Conservation (phyloP, 1,284 basidiomycete species). For the Prillingera fragicola region DNA sequence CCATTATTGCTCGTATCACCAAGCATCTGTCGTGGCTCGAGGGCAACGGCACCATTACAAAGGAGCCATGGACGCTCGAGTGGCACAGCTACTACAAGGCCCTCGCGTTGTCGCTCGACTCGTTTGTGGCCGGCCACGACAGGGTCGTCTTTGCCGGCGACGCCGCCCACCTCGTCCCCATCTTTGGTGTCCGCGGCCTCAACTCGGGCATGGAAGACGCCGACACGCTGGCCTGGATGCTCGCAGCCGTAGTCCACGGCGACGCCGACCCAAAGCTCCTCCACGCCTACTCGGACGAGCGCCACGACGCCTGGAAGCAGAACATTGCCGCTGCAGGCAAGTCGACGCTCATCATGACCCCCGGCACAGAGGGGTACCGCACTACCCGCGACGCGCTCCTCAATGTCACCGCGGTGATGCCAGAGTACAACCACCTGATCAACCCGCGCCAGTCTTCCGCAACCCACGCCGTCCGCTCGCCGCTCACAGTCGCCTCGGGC, state of each 20-base stretch:
- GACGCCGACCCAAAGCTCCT: conserved; percentile 12
- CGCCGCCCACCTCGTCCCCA: conserved; percentile 19
- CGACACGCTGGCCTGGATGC: conserved; percentile 18
- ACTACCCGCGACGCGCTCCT: conserved; percentile 17
- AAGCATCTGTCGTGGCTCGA: conserved; percentile 20
- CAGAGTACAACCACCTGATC: conserved; percentile 20
- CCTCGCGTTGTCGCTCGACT: conserved; percentile 13
- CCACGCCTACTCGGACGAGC: conserved; percentile 13
- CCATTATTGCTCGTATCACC: conserved; percentile 13
- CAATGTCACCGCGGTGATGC: conserved; percentile 10
- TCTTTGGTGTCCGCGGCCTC: conserved; percentile 18
- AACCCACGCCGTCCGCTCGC: conserved; percentile 15
- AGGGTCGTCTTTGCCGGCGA: conserved; percentile 17
- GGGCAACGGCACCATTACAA: conserved; percentile 19
- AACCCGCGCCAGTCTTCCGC: conserved; percentile 19
- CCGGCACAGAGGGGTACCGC: conserved; percentile 15
- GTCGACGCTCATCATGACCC: conserved; percentile 19
- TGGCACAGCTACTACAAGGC: conserved; percentile 22
- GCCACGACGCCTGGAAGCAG: conserved; percentile 19
- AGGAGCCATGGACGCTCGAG: conserved; percentile 19
- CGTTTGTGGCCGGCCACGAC: conserved; percentile 8
- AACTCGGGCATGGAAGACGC: conserved; percentile 21
- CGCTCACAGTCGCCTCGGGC: conserved; percentile 4
- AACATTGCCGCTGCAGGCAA: conserved; percentile 17
- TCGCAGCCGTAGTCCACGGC: conserved; percentile 10